Base-by-base conservation (phyloP, 2,329 filamentous ascomycete species). In the Capronia americana region DNA sequence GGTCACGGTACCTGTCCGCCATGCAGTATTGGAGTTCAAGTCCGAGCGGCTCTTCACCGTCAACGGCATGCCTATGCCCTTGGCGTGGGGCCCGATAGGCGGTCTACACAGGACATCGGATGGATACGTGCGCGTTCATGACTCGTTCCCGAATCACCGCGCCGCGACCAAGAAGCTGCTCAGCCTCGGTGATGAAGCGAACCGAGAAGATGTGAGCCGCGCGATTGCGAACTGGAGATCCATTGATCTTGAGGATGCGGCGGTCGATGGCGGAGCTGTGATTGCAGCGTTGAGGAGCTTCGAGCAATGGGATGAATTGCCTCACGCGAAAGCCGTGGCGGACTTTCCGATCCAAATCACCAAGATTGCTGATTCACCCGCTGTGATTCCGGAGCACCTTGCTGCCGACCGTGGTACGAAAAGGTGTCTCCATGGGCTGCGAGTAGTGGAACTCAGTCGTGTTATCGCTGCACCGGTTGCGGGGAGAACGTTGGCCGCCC, bases 111-210 rank as follows among this genome's bases (percentile, higher is more conserved):
- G 77, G 60, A 81, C 84, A 0, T 73, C 74, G 0, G 84, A 87
- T 65, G 85, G 85, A 1, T 77, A 84, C 57, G 80, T 88, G 2
- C 80, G 85, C 1, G 80, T 87, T 54, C 86, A 88, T 67, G 85
- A 87, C 61, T 73, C 73, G 0, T 87, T 87, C 63, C 78, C 80
- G 0, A 80, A 86, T 58, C 85, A 88, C 65, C 78, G 79, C 0
- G 30, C 76, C 1, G 82, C 80, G 2, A 79, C 81, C 0, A 73
- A 83, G 2, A 65, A 73, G 2, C 74, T 87, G 0, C 75, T 88
- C 0, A 80, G 79, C 0, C 72, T 84, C 4, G 54, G 73, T 0
- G 61, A 64, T 0, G 67, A 70, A 28, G 77, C 80, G 2, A 76
- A 72, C 8, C 77, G 79, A 48, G 71, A 76, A 0, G 78, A 81